phyloP scores from a whole-genome alignment of 2,329 filamentous ascomycete species.

The Nakataea oryzae region DNA sequence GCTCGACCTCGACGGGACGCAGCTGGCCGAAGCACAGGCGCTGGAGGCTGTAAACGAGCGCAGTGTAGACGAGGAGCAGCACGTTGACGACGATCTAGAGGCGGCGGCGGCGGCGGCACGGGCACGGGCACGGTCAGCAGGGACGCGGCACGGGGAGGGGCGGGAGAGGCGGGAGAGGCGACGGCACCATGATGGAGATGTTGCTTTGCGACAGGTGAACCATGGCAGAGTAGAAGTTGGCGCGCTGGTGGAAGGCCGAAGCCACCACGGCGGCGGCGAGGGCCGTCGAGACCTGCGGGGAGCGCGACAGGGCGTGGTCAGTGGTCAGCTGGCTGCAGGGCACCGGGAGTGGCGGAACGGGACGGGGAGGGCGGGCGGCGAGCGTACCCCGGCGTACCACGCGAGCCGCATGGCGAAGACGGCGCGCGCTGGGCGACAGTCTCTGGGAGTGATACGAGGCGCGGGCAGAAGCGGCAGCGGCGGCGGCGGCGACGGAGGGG shows the following conservation, averaged over 20 bases:
- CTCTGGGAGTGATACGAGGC: background rate
- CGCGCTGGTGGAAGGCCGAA: slow-evolving; percentile 85
- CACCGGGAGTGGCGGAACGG: background rate
- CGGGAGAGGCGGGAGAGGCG: background rate
- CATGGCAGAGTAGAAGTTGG: slow-evolving; percentile 97
- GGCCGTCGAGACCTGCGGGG: slow-evolving; percentile 62
- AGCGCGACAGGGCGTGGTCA: slow-evolving; percentile 7
- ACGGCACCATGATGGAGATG: slow-evolving; percentile 76
- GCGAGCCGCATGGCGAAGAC: slow-evolving; percentile 41
- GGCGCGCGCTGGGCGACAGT: background rate
- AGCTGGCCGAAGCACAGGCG: slow-evolving; percentile 83
- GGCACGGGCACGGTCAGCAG: slow-evolving; percentile 1
- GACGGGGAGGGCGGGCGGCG: background rate
- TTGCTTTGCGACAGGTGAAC: slow-evolving; percentile 96
- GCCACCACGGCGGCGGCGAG: slow-evolving; percentile 76
- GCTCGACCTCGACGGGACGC: slow-evolving; percentile 89
- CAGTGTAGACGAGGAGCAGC: slow-evolving; percentile 68
- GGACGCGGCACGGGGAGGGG: background rate
- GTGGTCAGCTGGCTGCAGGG: background rate
- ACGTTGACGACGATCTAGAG: slow-evolving; percentile 84
- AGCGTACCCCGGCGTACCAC: slow-evolving; percentile 50
- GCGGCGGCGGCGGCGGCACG: background rate
- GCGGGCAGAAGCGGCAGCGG: background rate
- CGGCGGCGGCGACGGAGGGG: background rate
- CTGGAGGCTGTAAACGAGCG: slow-evolving; percentile 78